Conservation (phyloP, 2,329 filamentous ascomycete genomes). For the Coniochaeta sp. region DNA sequence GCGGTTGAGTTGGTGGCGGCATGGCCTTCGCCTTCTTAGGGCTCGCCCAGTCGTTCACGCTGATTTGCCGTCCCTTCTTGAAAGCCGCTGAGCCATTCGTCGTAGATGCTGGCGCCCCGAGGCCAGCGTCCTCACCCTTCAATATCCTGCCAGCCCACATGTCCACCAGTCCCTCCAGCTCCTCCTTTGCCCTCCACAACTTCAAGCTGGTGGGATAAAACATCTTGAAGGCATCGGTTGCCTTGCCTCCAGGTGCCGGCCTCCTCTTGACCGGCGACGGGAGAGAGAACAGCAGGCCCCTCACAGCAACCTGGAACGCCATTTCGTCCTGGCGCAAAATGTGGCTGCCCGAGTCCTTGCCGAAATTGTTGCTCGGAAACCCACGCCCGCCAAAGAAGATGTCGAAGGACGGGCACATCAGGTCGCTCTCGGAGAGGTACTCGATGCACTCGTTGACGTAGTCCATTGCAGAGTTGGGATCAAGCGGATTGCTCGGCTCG, state of each 20-base stretch:
- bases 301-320: slow-evolving; percentile 82
- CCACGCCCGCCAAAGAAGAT: slow-evolving; percentile 59
- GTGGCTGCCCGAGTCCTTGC: slow-evolving; percentile 58
- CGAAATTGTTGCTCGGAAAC: slow-evolving; percentile 35
- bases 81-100: slow-evolving; percentile 11
- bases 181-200: slow-evolving; percentile 77
- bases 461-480: slow-evolving; percentile 59
- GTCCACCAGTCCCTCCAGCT: slow-evolving; percentile 68
- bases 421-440: slow-evolving; percentile 77
- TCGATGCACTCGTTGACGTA: slow-evolving; percentile 81
- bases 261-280: slow-evolving; percentile 79
- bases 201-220: slow-evolving; percentile 83
- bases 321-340: slow-evolving; percentile 87
- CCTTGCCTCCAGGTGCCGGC: slow-evolving; percentile 32
- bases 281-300: slow-evolving; percentile 77
- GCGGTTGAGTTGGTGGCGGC: slow-evolving; percentile 6
- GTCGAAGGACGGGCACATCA: slow-evolving; percentile 69
- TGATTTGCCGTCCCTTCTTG: slow-evolving; percentile 7
- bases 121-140: slow-evolving; percentile 38
- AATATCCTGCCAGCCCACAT: slow-evolving; percentile 58
- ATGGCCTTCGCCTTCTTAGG: slow-evolving; percentile 16
- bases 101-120: slow-evolving; percentile 23
- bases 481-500: slow-evolving; percentile 43
- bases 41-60: slow-evolving; percentile 12
- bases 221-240: slow-evolving; percentile 72